Evolutionary conservation across 805 yeast genomes (phyloP).

Genomic region (Groenewaldozyma salmanticensis): DNA sequence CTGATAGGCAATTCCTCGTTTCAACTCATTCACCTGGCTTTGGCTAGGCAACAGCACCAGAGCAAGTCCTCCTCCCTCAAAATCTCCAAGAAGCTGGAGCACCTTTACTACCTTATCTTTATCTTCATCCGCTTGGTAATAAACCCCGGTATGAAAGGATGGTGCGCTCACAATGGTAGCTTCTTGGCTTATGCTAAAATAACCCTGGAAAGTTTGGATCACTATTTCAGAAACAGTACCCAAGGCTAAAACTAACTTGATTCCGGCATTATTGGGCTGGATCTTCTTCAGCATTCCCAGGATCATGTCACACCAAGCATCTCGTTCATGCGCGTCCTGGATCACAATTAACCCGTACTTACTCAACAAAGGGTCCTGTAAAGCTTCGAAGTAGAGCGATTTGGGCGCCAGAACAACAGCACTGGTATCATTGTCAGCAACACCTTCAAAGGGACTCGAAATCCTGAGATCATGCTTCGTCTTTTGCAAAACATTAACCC

Average conservation of each 20-base stretch:
- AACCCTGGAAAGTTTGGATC: neutral
- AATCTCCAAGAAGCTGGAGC: conserved; percentile 28
- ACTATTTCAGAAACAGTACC: neutral
- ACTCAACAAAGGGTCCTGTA: conserved; percentile 49
- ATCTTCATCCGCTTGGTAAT: conserved; percentile 53
- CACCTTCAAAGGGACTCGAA: conserved; percentile 69
- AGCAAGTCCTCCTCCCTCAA: neutral
- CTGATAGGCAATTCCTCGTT: neutral
- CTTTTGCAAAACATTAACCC: neutral
- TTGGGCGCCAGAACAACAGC: conserved; percentile 68
- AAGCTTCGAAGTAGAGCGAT: conserved; percentile 57
- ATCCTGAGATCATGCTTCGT: no score
- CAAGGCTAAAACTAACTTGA: conserved; percentile 8
- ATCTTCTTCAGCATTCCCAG: conserved; percentile 57
- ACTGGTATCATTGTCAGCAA: conserved; percentile 27
- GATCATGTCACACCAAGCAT: conserved; percentile 64
- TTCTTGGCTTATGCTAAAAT: neutral
- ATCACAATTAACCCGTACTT: conserved; percentile 63
- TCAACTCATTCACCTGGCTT: no score
- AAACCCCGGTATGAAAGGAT: conserved; percentile 34
- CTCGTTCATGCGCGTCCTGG: conserved; percentile 82
- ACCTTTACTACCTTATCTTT: neutral
- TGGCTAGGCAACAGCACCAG: neutral
- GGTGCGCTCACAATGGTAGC: neutral
- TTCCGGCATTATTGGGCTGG: conserved; percentile 47